These are phyloP conservation scores for Ampelocalamus luodianensis DNA, from an alignment of 176 grass and related monocot genomes.

Conservation along the genomic window DNA sequence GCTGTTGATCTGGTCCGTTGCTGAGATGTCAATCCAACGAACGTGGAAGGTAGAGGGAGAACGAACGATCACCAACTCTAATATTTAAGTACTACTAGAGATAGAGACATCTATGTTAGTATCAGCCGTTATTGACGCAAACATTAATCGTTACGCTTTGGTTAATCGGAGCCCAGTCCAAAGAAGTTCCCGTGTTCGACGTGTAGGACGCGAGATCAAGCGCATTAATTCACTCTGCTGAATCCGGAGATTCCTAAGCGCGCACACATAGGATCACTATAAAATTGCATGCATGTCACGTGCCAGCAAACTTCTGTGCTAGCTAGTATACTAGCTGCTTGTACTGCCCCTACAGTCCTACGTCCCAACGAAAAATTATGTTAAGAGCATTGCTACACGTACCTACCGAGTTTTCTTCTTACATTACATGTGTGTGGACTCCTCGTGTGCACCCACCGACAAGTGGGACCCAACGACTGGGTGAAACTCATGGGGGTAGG, in stretches of 20 bases:
- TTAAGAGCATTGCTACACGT: no score
- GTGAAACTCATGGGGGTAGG: background rate
- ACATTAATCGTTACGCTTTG: constrained; percentile 23
- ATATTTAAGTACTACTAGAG: no score
- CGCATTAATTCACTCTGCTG: background rate
- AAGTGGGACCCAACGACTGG: background rate
- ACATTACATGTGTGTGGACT: no score
- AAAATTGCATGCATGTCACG: background rate
- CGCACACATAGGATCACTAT: background rate
- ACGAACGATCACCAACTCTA: no score
- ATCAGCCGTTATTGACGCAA: background rate
- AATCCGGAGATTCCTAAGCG: constrained; percentile 35
- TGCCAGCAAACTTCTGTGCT: background rate
- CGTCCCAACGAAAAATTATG: background rate
- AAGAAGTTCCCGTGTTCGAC: background rate
- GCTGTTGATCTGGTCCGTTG: no score
- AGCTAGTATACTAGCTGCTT: background rate
- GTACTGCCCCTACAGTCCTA: background rate
- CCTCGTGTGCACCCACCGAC: background rate
- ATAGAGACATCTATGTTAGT: background rate
- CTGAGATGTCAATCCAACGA: no score
- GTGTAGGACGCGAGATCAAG: background rate
- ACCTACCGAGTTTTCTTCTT: no score
- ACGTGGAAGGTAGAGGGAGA: no score
- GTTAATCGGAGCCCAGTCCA: background rate